Evolutionary conservation across 129 eudicot species (phyloP).

Genomic region (Chrysanthemum lavandulifolium): DNA sequence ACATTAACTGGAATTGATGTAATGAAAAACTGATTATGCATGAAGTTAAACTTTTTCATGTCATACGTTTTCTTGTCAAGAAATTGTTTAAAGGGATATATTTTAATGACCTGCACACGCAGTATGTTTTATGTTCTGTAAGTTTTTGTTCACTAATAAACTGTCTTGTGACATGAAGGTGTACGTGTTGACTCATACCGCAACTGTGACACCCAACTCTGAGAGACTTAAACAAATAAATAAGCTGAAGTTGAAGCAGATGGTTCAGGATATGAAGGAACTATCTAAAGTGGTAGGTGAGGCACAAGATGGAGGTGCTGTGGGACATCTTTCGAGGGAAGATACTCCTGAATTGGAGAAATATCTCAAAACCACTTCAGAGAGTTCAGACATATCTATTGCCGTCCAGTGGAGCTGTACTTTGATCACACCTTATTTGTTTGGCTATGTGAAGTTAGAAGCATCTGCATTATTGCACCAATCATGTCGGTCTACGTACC

Average conservation of each 20-base stretch:
- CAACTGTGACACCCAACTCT: constrained; percentile 18
- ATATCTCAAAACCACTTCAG: constrained; percentile 53
- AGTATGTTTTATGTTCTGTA: too few relatives aligned
- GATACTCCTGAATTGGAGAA: constrained; percentile 60
- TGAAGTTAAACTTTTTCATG: too few relatives aligned
- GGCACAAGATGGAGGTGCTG: constrained; percentile 51
- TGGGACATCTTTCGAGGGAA: constrained; percentile 73
- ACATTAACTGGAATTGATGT: too few relatives aligned
- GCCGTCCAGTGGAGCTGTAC: constrained; percentile 43
- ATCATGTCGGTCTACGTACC: too few relatives aligned
- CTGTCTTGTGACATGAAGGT: constrained; percentile 37
- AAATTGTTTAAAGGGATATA: too few relatives aligned
- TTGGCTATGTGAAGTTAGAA: neutral
- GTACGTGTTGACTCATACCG: constrained; percentile 54
- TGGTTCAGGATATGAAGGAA: constrained; percentile 47
- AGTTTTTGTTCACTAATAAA: neutral
- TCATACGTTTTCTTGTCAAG: too few relatives aligned
- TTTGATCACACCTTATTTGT: neutral
- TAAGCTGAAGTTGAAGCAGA: constrained; percentile 30
- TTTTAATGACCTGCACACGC: too few relatives aligned
- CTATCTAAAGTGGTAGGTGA: neutral
- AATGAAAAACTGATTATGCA: too few relatives aligned
- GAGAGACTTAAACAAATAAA: constrained; percentile 2
- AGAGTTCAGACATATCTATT: constrained; percentile 51
- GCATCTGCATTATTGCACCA: too few relatives aligned